A percentile compares a stretch with the other conserved stretches of the same genome.
phyloP scores from a whole-genome alignment of 345 rosid genomes.

The Pseudoturritis turrita region DNA sequence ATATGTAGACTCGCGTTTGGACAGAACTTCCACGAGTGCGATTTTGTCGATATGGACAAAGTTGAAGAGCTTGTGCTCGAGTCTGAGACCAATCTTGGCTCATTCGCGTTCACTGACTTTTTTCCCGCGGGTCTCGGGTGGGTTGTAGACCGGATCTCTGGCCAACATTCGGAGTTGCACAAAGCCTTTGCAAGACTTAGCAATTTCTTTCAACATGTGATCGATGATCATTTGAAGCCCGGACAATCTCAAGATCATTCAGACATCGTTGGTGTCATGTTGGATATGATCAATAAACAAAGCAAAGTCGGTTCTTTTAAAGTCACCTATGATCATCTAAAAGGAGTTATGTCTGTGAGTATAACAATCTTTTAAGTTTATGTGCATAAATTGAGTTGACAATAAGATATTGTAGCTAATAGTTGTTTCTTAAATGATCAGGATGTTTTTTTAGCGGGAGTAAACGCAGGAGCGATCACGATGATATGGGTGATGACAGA shows the following conservation, averaged over 20 bases:
- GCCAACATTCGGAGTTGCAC: constrained; percentile 30
- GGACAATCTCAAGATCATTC: constrained; percentile 13
- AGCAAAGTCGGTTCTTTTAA: constrained; percentile 7
- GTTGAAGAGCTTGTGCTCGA: constrained; percentile 40
- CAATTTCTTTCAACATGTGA: constrained; percentile 30
- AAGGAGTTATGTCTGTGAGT: constrained; percentile 49
- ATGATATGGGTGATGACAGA: constrained; percentile 64
- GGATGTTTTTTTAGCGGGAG: constrained; percentile 47
- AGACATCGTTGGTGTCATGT: constrained; percentile 44
- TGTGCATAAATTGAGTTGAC: not conserved
- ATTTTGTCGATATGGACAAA: constrained; percentile 28
- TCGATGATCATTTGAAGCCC: constrained; percentile 42
- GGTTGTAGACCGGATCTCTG: constrained; percentile 36
- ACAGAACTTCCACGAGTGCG: constrained; percentile 29
- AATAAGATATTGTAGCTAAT: not conserved
- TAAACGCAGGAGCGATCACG: constrained; percentile 39
- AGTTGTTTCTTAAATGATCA: constrained; percentile 1
- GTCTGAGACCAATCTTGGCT: constrained; percentile 15
- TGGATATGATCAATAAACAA: constrained; percentile 20
- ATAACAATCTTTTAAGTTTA: not conserved
- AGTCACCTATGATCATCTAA: constrained; percentile 39
- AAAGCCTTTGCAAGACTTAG: constrained; percentile 34
- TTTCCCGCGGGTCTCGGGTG: constrained; percentile 40
- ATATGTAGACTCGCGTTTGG: constrained; percentile 36
- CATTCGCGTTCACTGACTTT: constrained; percentile 33